Base-by-base conservation (phyloP, 345 rosid genomes). In the Hirschfeldia incana region DNA sequence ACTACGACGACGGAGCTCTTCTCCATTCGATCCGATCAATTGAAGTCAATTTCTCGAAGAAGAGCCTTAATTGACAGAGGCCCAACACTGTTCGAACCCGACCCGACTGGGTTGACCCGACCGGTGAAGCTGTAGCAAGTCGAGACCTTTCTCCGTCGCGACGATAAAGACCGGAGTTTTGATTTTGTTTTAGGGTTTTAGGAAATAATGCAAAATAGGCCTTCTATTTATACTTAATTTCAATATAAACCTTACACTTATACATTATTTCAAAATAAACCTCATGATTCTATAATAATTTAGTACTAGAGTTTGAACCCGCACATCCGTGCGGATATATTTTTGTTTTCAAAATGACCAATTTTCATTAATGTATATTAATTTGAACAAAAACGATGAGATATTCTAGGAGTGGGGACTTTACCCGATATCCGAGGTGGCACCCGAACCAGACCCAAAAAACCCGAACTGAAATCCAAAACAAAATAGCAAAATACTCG, bases 11-110 rank as follows among this genome's bases (percentile, higher is more conserved):
- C 79, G 69, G 76, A 73, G 0, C 46, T 69, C 51, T 57, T 69
- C 51, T 53, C 79, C 86, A 81, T 81, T 61, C 46, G 68, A 27
- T 67, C 71, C 65, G 74, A 81, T 71, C 65, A 72, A 12, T 4
- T 49, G 53, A 44, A 44, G 53, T 12, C 53, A 12, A 44, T 12
- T 49, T 11, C 51, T 11, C 51, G n/a, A 44, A 44, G n/a, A 4
- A 3, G 51, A 12, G 1, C 51, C 3, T 44, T 1, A 49, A 49
- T 49, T 49, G 55, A n/a, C 6, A 44, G 15, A 12, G 21, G 4
- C 53, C 53, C 15, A 46, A 15, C 57, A 49, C 2, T 49, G 17
- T 49, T 49, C n/a, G 57, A 49, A 49, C 57, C 57, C 57, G 17
- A 49, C 57, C 55, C 57, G 57, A 49, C 17, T n/a, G 15, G 12